Evolutionary conservation across 257 asterid genomes (phyloP), one percentile per base, ranked within the genome.

Genomic region (Scutellaria baicalensis): DNA sequence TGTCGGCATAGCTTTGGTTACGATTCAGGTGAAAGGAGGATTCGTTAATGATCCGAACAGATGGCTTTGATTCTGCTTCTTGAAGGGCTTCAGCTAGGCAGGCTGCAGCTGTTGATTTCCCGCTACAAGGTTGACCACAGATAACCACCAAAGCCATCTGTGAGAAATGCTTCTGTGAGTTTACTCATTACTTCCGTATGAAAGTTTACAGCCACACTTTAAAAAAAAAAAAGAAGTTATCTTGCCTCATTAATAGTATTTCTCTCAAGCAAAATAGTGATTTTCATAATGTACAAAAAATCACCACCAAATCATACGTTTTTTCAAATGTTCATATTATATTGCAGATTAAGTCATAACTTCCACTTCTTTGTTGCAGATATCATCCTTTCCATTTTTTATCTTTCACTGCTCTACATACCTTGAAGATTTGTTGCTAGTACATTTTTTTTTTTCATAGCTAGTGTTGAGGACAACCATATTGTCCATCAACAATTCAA

Each of bases 61-160:
- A 73, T 27, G 86, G 85, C 68, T 84, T 86, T 6, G 89, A 38
- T 61, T 91, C 97, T 13, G 90, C 50, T 68, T 91, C 95, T 64
- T 75, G 79, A 65, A 94, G 97, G 60, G 98, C 96, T 75, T 91
- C 90, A 31, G 87, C 77, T 13, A 94, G 81, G 85, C 84, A 82
- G 65, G 82, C 65, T 6, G 96, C 96, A 17, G 98, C 90, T 5
- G 85, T 83, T 54, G 99, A 88, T 79, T 94, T 91, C 38, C 98
- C 99, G 60, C 97, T 89, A 78, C 97, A 84, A 17, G 99, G 99
- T 57, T 94, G 99, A 59, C 97, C 99, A 76, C 98, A 94, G 12
- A 94, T 89, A 73, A 94, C 97, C 38, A 94, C 99, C 78, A 94
- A 81, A 60, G 99, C 99, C 99, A 94, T 94, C 84, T 75, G 82